A percentile compares a stretch with the other conserved stretches of the same genome.
Conservation (phyloP, 108 stramenopile species). For the Nannochloropsis salina region DNA sequence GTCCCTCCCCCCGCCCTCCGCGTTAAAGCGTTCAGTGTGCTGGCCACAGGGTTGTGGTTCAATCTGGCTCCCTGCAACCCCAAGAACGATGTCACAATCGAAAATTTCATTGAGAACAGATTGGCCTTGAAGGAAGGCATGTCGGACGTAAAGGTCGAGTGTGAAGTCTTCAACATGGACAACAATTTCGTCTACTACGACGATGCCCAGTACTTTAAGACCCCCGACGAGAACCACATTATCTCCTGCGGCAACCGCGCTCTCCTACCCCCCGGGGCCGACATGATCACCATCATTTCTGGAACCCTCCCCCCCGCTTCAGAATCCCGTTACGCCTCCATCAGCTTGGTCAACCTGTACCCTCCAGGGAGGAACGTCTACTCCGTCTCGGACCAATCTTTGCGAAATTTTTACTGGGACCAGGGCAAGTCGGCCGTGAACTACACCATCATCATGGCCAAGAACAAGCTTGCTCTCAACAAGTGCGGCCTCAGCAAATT, state of each 20-base stretch:
- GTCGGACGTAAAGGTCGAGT: not conserved
- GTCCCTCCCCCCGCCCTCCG: not conserved
- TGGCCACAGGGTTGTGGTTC: conserved; percentile 12
- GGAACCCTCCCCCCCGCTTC: not conserved
- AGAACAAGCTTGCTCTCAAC: not conserved
- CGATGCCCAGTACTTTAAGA: conserved; percentile 4
- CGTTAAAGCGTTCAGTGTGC: not conserved
- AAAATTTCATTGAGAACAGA: not conserved
- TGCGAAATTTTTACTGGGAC: not conserved
- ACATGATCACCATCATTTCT: conserved; percentile 1
- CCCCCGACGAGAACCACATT: not conserved
- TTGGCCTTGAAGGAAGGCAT: not conserved
- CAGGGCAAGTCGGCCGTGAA: not conserved
- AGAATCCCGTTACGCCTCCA: not conserved
- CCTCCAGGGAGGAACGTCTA: not conserved
- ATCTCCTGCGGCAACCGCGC: not conserved
- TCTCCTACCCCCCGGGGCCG: not conserved
- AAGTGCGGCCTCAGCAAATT: conserved; percentile 17
- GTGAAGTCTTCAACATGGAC: conserved; percentile 11
- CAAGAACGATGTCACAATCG: not conserved
- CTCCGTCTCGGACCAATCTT: not conserved
- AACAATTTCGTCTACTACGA: not conserved
- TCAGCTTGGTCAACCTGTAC: conserved; percentile 8
- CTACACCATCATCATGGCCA: conserved; percentile 20
- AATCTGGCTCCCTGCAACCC: not conserved